A percentile compares a stretch with the other conserved stretches of the same genome.
Evolutionary conservation across 306 rosid genomes (phyloP).

Genomic region (Acmispon strigosus): DNA sequence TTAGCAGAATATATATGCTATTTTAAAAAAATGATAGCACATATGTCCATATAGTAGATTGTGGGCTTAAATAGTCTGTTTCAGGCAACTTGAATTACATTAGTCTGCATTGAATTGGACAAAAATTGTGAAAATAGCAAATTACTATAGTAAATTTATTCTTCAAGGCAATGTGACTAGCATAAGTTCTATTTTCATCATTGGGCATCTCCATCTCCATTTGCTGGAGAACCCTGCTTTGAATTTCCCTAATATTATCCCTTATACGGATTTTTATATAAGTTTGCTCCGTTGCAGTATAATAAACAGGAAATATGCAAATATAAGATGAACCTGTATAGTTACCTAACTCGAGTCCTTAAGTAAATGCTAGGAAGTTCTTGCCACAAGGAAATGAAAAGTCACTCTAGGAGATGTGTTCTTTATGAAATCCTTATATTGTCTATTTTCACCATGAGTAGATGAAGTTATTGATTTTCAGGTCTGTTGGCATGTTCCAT

Average conservation of each 20-base stretch:
- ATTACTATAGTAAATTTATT: constrained; percentile 5
- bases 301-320: background rate
- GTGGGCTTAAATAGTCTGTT: constrained; percentile 1
- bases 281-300: background rate
- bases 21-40: background rate
- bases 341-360: background rate
- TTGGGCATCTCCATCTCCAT: constrained; percentile 5
- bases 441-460: background rate
- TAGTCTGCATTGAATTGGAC: background rate
- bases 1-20: background rate
- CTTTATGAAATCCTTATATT: background rate
- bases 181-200: background rate
- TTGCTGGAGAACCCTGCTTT: background rate
- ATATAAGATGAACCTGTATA: background rate
- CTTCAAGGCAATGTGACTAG: background rate
- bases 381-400: background rate
- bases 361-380: background rate
- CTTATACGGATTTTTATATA: background rate
- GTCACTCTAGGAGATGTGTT: background rate
- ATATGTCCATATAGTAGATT: background rate
- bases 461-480: constrained; percentile 32
- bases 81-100: constrained; percentile 1
- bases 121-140: background rate
- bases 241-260: background rate
- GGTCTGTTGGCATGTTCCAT: constrained; percentile 97